phyloP scores from a whole-genome alignment of 805 yeast species.

The Wickerhamomyces alni region DNA sequence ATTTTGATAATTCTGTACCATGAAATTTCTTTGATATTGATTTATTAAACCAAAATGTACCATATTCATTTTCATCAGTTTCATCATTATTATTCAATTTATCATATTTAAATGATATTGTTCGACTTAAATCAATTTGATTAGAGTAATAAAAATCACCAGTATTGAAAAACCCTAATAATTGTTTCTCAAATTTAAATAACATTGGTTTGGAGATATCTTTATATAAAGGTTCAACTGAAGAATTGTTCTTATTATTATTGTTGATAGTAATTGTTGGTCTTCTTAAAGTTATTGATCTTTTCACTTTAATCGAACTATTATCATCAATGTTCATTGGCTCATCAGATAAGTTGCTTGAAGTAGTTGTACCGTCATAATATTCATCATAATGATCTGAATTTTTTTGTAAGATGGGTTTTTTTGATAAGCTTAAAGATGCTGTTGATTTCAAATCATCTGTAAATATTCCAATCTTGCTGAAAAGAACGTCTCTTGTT shows the following conservation, averaged over 20 bases:
- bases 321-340: conserved; percentile 4
- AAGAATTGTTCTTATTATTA: neutral
- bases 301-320: conserved; percentile 15
- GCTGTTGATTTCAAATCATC: conserved; percentile 22
- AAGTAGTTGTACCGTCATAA: conserved; percentile 5
- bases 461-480: conserved; percentile 22
- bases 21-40: conserved; percentile 13
- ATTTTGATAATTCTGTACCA: conserved; percentile 10
- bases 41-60: conserved; percentile 22
- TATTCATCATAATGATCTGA: conserved; percentile 1
- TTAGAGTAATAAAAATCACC: conserved; percentile 23
- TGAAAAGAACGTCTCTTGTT: conserved; percentile 18
- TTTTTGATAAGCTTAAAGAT: conserved; percentile 15
- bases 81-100: conserved; percentile 4
- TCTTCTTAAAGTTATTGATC: conserved; percentile 20
- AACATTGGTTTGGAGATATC: conserved; percentile 17
- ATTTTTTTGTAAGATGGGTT: conserved; percentile 3
- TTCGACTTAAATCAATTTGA: conserved; percentile 24
- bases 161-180: conserved; percentile 11
- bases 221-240: neutral
- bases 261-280: conserved; percentile 2
- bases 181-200: conserved; percentile 17
- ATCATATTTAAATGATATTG: conserved; percentile 12
- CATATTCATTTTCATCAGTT: conserved; percentile 2
- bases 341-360: neutral